phyloP scores from a whole-genome alignment of 306 rosid genomes.

The Hippophae gyantsensis region DNA sequence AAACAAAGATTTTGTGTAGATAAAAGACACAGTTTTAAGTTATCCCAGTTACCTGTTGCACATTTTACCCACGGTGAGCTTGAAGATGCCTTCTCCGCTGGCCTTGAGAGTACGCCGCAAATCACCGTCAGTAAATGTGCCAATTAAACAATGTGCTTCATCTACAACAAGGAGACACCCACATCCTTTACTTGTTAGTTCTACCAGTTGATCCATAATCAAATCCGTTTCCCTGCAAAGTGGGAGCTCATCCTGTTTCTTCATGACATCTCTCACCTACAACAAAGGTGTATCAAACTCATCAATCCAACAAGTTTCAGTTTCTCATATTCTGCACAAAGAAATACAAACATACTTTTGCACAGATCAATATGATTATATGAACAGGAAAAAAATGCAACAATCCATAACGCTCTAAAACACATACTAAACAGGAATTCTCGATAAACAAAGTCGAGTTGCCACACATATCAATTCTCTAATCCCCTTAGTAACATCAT shows the following conservation, averaged over 20 bases:
- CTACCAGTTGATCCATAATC: slow-evolving; percentile 87
- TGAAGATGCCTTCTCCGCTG: slow-evolving; percentile 82
- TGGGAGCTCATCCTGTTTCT: slow-evolving; percentile 83
- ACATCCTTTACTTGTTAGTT: slow-evolving; percentile 85
- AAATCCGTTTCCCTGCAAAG: slow-evolving; percentile 73
- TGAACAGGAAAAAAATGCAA: too few species aligned
- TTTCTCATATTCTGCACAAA: not conserved
- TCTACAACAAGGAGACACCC: slow-evolving; percentile 89
- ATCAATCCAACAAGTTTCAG: slow-evolving; percentile 5
- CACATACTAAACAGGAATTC: too few species aligned
- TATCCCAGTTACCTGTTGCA: slow-evolving; percentile 56
- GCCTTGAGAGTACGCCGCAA: slow-evolving; percentile 92
- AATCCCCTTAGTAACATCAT: too few species aligned
- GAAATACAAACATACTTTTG: too few species aligned
- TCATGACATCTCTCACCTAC: slow-evolving; percentile 91
- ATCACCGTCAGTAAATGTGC: slow-evolving; percentile 95
- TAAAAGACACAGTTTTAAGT: not conserved
- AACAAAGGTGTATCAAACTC: not conserved
- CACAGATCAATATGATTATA: too few species aligned
- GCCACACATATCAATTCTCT: too few species aligned
- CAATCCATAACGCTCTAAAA: too few species aligned
- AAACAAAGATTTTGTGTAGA: not conserved
- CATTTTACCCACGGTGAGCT: slow-evolving; percentile 83
- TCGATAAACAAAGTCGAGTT: too few species aligned
- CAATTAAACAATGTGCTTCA: slow-evolving; percentile 44